These are phyloP conservation scores for Sarocladiaceae sp. DNA, from an alignment of 2,329 filamentous ascomycete genomes.

Conservation along the genomic window DNA sequence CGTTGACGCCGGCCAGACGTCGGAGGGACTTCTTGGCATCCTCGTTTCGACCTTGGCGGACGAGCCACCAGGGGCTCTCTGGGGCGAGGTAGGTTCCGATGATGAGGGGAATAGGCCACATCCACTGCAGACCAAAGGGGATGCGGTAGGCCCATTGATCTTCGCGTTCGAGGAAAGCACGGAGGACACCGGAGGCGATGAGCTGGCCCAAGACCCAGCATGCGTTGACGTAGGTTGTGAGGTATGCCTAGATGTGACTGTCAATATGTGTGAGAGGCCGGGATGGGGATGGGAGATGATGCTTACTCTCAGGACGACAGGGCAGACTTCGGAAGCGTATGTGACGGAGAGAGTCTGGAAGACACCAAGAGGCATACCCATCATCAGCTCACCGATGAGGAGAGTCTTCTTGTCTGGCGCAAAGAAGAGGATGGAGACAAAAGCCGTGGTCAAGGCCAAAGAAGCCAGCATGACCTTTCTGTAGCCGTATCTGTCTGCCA, in stretches of 20 bases:
- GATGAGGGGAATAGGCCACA: constrained; percentile 39
- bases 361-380: constrained; percentile 49
- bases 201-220: constrained; percentile 46
- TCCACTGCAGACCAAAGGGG: constrained; percentile 44
- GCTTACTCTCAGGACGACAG: constrained; percentile 31
- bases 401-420: constrained; percentile 47
- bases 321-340: constrained; percentile 62
- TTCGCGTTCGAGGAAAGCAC: constrained; percentile 28
- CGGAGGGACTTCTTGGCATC: constrained; percentile 22
- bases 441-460: constrained; percentile 42
- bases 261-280: background rate
- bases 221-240: constrained; percentile 40
- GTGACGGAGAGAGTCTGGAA: constrained; percentile 50
- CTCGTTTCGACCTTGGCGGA: constrained; percentile 32
- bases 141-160: constrained; percentile 41
- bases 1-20: constrained; percentile 16
- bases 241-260: constrained; percentile 16
- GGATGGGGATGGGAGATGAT: background rate
- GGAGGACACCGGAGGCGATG: constrained; percentile 35
- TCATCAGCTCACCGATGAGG: constrained; percentile 50
- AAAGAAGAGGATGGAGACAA: constrained; percentile 55
- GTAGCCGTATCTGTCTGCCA: constrained; percentile 56
- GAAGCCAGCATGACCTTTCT: constrained; percentile 51
- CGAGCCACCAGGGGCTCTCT: constrained; percentile 45
- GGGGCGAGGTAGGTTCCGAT: constrained; percentile 37